Base-by-base conservation (phyloP, 192 early-diverging fungal species). In the Podila minutissima region DNA sequence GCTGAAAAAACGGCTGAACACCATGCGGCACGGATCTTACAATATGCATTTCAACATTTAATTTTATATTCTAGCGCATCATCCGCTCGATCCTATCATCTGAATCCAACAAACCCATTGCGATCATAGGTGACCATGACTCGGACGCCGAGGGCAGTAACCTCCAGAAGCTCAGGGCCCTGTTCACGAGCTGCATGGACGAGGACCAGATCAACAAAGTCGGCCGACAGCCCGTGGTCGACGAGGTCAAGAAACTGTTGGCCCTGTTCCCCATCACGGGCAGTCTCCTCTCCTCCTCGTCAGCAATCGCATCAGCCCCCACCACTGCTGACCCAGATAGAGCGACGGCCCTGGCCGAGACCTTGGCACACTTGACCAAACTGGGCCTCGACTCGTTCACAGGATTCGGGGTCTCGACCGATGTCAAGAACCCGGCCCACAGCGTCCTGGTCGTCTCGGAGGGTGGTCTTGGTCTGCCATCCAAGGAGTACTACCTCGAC, bases 401-500 rank as follows among this genome's bases (percentile, higher is more conserved):
- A 20, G 61, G 41, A 13, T 79, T 90, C 68, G 62, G 32, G 13
- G 86, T 90, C 0, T 78, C 72, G 12, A 63, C 75, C 4, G 91
- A 93, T 76, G 69, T 83, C 61, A 90, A 91, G 51, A 69, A 90
- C 28, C 92, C 92, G 19, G 67, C 75, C 26, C n/a, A 57, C 1
- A 85, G 89, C 69, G 70, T 85, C 15, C 72, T 93, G 19, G 59
- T 49, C 11, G 41, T 94, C 13, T 28, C 20, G 7, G 89, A 92
- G 64, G 68, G 64, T 19, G 89, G 86, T 2, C 66, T 91, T 9
- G 84, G 74, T 24, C 68, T 91, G 41, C 92, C 92, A 26, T 86
- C 89, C 17, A 91, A 88, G 51, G 88, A 91, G 31, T 92, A 92
- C 59, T 93, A 93, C 76, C 59, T 79, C 41, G 83, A 92, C 20